Percentiles rank a stretch among this genome's conserved stretches.
Conservation (phyloP, 2,329 filamentous ascomycete species). For the Trichoderma atroviride region DNA sequence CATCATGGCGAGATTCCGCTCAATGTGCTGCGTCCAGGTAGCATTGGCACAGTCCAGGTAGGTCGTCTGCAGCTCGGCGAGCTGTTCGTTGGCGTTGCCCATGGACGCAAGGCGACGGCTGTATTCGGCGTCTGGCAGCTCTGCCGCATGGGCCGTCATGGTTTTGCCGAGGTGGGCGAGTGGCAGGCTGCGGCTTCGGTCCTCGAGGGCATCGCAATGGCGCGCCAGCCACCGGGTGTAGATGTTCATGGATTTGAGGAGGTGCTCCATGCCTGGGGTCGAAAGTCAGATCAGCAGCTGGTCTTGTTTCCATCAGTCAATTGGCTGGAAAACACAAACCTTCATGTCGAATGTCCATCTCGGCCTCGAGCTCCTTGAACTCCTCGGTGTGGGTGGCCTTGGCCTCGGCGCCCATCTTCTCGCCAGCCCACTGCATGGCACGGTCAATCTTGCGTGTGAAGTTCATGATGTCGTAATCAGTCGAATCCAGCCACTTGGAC, state of each 20-base stretch:
- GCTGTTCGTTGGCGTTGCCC: slow-evolving; percentile 85
- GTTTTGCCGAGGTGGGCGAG: slow-evolving; percentile 77
- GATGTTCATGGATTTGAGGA: slow-evolving; percentile 80
- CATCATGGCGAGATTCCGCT: slow-evolving; percentile 89
- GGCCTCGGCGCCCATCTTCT: slow-evolving; percentile 90
- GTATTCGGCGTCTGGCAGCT: slow-evolving; percentile 89
- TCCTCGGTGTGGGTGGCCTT: slow-evolving; percentile 87
- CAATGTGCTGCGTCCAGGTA: slow-evolving; percentile 88
- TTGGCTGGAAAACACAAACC: slow-evolving; percentile 58
- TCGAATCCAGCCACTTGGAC: neutral
- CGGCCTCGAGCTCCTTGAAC: slow-evolving; percentile 85
- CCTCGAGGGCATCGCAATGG: slow-evolving; percentile 75
- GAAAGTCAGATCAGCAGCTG: neutral
- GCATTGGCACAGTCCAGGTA: slow-evolving; percentile 77
- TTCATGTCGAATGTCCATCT: slow-evolving; percentile 87
- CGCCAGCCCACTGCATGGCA: slow-evolving; percentile 96
- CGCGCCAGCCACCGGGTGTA: slow-evolving; percentile 90
- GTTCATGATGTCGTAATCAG: slow-evolving; percentile 47
- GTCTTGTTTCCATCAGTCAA: neutral
- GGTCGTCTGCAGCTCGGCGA: slow-evolving; percentile 81
- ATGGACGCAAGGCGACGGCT: slow-evolving; percentile 79
- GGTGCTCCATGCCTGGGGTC: slow-evolving; percentile 76
- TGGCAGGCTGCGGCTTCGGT: slow-evolving; percentile 84
- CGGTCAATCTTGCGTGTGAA: slow-evolving; percentile 87
- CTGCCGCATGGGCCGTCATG: slow-evolving; percentile 88